Evolutionary conservation across 23 red algal genomes (phyloP), one percentile per base, ranked within the genome.

Genomic region (Gracilariopsis chorda): DNA sequence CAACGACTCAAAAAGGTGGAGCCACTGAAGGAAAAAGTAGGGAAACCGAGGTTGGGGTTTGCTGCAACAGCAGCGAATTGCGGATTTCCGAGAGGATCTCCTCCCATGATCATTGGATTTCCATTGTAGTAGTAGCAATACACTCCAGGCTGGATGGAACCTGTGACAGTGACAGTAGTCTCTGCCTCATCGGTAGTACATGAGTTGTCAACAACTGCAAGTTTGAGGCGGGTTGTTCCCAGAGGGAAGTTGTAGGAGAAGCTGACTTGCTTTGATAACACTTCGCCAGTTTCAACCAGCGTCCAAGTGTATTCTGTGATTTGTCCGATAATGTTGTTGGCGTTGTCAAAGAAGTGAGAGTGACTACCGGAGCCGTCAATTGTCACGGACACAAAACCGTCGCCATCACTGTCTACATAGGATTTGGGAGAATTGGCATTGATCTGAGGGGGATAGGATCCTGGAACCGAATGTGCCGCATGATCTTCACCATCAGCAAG

Each of bases 101-200:
- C 87, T 27, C 46, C 47, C 51, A 60, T 51, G 19, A 70, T 43
- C 56, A 36, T 47, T 23, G 25, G 1, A 4, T 53, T n/a, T 7
- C 45, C 53, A 25, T 79, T 71, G 55, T 84, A 93, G 37, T 77
- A 93, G 51, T 93, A 93, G 46, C 90, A 93, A 45, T 93, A 93
- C 59, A 77, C 60, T 28, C 90, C 90, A n/a, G 78, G 20, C 61
- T 83, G 68, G 13, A 93, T 74, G 39, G 64, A 51, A 20, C 90
- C 90, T 24, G 90, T 85, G 30, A 93, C 90, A 0, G 90, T 93
- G 17, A 93, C 90, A 23, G 90, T 83, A 35, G 90, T 78, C 41
- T 84, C 79, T n/a, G 84, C 84, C 39, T 88, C 84, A 61, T 88
- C 84, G 7, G 63, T 88, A 5, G 84, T 88, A 43, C 84, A 88